A percentile compares a stretch with the other conserved stretches of the same genome.
These are phyloP conservation scores for Xanthoconium purpureum DNA, from an alignment of 768 basidiomycete species.

Conservation along the genomic window DNA sequence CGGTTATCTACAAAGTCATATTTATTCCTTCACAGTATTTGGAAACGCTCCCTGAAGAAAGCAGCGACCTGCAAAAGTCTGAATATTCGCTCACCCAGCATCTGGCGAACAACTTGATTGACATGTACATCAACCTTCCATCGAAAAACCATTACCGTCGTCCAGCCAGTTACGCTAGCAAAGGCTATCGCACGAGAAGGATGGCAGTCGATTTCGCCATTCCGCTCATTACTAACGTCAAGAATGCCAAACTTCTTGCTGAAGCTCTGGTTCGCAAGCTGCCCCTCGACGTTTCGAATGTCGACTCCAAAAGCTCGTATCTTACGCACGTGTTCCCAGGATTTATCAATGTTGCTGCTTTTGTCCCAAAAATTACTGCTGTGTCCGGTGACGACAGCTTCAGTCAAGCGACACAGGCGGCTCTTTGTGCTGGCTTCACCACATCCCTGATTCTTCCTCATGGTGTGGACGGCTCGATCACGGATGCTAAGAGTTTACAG, in stretches of 20 bases:
- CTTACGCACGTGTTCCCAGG: conserved; percentile 89
- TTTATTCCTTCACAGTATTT: conserved; percentile 59
- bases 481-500: conserved; percentile 66
- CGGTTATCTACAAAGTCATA: background rate
- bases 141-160: conserved; percentile 97
- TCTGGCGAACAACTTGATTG: conserved; percentile 93
- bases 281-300: conserved; percentile 83
- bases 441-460: conserved; percentile 76
- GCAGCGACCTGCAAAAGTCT: conserved; percentile 80
- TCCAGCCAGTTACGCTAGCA: conserved; percentile 94
- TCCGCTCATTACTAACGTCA: conserved; percentile 96
- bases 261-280: conserved; percentile 89
- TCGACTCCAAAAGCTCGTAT: conserved; percentile 95
- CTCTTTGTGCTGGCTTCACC: conserved; percentile 88
- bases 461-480: conserved; percentile 58
- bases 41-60: conserved; percentile 78
- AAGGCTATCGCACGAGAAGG: conserved; percentile 93
- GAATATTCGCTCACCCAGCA: conserved; percentile 98
- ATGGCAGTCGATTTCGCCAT: conserved; percentile 99
- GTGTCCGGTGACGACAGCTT: conserved; percentile 54
- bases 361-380: conserved; percentile 66
- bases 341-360: conserved; percentile 83
- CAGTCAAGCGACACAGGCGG: conserved; percentile 68
- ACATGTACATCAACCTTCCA: conserved; percentile 99
- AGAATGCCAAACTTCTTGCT: conserved; percentile 94